phyloP scores from a whole-genome alignment of 2,329 filamentous ascomycete genomes.

The Cercospora beticola region DNA sequence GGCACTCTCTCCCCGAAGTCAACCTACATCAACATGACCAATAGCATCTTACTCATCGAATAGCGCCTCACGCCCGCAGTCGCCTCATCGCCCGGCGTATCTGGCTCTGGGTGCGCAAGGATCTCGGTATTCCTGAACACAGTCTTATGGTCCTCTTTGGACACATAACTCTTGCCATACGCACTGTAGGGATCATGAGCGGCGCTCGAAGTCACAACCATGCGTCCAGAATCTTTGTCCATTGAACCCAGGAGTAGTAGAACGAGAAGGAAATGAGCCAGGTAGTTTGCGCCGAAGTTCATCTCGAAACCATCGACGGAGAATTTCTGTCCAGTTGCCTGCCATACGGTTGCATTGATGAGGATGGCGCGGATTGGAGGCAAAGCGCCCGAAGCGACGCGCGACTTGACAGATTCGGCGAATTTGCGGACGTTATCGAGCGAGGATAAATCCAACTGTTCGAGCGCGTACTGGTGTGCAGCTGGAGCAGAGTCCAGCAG shows the following conservation, averaged over 20 bases:
- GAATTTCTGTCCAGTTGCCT: no score
- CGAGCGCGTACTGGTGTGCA: not conserved
- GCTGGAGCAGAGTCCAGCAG: not conserved
- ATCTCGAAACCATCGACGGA: not conserved
- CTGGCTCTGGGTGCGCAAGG: not conserved
- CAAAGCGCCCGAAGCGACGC: not conserved
- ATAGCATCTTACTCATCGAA: not conserved
- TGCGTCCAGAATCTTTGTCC: not conserved
- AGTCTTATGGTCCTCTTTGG: not conserved
- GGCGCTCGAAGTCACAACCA: not conserved
- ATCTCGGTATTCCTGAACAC: not conserved
- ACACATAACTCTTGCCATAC: not conserved
- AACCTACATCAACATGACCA: not conserved
- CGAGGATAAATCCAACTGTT: not conserved
- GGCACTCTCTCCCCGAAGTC: no score
- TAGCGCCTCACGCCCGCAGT: not conserved
- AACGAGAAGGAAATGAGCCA: not conserved
- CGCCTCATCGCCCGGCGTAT: not conserved
- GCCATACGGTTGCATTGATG: no score
- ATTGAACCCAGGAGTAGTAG: not conserved
- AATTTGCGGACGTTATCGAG: not conserved
- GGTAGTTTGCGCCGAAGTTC: not conserved
- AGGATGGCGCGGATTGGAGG: not conserved
- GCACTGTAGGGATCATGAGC: not conserved
- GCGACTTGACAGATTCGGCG: not conserved